These are phyloP conservation scores for Mycena citricolor DNA, from an alignment of 1,284 basidiomycete genomes.

Conservation along the genomic window DNA sequence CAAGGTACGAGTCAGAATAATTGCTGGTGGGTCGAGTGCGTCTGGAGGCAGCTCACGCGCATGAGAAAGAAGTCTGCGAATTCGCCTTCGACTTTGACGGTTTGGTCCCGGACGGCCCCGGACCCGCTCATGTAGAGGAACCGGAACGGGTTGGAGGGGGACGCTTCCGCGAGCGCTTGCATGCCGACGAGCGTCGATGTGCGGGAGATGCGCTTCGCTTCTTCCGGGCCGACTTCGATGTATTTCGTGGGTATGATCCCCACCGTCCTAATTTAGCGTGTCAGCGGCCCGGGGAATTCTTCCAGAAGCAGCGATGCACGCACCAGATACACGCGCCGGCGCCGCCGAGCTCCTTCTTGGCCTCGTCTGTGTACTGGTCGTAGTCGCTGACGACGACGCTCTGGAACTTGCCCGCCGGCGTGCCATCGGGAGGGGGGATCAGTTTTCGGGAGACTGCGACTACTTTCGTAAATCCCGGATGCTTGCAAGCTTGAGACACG, in stretches of 20 bases:
- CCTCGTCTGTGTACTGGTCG: slow-evolving; percentile 5
- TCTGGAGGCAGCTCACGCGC: too few species aligned
- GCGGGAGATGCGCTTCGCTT: too few species aligned
- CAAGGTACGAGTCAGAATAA: too few species aligned
- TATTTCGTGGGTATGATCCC: too few species aligned
- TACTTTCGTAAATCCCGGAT: slow-evolving; percentile 5
- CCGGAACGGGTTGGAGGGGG: slow-evolving; percentile 6
- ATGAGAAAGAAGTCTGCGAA: too few species aligned
- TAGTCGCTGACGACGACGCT: slow-evolving; percentile 12
- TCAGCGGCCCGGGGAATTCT: too few species aligned
- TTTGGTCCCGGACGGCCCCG: slow-evolving; percentile 11
- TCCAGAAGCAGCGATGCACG: background rate
- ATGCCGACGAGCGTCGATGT: slow-evolving; percentile 6
- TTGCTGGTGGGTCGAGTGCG: too few species aligned
- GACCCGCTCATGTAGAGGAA: slow-evolving; percentile 12
- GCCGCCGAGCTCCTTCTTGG: slow-evolving; percentile 1
- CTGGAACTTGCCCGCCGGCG: slow-evolving; percentile 3
- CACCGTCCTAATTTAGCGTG: too few species aligned
- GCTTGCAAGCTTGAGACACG: slow-evolving; percentile 3
- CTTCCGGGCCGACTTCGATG: too few species aligned
- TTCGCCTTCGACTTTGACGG: too few species aligned
- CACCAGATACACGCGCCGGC: slow-evolving; percentile 18
- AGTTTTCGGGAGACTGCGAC: slow-evolving; percentile 14
- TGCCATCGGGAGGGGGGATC: background rate
- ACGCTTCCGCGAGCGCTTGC: background rate